Evolutionary conservation across 169 alveolate species (phyloP), one percentile per base, ranked within the genome.

Genomic region (Plasmodium gallinaceum): DNA sequence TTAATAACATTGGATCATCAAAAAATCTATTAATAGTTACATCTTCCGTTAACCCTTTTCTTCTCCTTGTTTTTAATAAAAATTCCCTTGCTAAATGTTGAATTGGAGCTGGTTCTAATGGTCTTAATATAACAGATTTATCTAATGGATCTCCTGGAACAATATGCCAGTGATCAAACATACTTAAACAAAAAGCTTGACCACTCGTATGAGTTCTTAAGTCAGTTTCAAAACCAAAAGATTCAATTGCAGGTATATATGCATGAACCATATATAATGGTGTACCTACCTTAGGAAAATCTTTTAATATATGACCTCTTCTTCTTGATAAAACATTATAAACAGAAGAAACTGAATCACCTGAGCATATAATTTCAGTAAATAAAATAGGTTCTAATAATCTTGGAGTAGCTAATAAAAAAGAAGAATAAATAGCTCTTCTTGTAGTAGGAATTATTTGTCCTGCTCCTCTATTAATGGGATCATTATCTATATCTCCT

Each of bases 121-220:
- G 98, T 48, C 97, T 95, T 62, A 98, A 92, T 32, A 96, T 91
- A 45, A 99, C 97, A 0, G 98, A 93, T 96, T 97, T 98, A 94
- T 99, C 99, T 62, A 99, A 96, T 8, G 99, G 99, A 89, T 99
- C 99, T 10, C 99, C 99, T 32, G 99, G 99, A 26, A 98, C 99
- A 14, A 97, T 94, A 52, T 93, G 93, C 99, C 99, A 99, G 86
- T 98, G 98, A 92, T 97, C 99, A 92, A 99, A 99, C 93, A 97
- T 94, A 60, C 98, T 94, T 58, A 97, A 89, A 64, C 99, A 98
- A 93, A 98, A 97, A 16, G 99, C 99, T 92, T 98, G 98, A 2
- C 99, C 99, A 46, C 98, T 95, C 0, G 99, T 98, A 72, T 98
- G 98, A 0, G 98, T 96, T 88, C 98, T 97, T 64, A 99, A 95